phyloP scores from a whole-genome alignment of 352 stramenopile species.

The Stramenopiles sp. region DNA sequence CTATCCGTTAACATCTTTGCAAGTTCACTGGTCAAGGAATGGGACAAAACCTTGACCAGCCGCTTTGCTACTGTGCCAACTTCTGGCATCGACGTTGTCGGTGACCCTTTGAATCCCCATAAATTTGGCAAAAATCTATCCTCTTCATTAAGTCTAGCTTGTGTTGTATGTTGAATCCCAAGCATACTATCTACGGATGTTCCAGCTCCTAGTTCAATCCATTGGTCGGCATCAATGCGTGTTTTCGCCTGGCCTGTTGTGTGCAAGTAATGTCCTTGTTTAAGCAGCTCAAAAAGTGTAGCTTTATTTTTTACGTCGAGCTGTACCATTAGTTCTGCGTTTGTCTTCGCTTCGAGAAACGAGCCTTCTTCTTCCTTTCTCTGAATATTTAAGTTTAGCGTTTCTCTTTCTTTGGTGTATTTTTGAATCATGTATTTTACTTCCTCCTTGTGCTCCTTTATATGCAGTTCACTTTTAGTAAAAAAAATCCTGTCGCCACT shows the following conservation, averaged over 20 bases:
- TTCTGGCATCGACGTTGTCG: too few relatives aligned
- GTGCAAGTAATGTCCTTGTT: background rate
- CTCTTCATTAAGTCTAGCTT: too few relatives aligned
- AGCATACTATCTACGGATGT: background rate
- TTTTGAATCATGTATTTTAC: background rate
- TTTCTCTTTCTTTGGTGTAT: background rate
- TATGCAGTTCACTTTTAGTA: background rate
- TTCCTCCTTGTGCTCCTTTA: background rate
- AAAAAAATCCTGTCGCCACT: too few relatives aligned
- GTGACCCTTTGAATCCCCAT: too few relatives aligned
- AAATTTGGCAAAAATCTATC: too few relatives aligned
- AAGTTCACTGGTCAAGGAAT: background rate
- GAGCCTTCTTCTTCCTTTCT: background rate
- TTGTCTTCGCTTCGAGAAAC: background rate
- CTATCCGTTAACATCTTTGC: background rate
- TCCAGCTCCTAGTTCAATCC: background rate
- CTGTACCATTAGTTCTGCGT: too few relatives aligned
- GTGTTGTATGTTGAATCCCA: too few relatives aligned
- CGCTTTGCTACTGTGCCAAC: background rate
- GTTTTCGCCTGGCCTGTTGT: background rate
- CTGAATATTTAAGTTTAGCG: background rate
- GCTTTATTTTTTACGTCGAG: background rate
- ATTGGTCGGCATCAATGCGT: background rate
- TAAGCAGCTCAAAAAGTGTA: background rate
- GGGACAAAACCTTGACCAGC: background rate